These are phyloP conservation scores for Diplodia corticola DNA, from an alignment of 2,329 filamentous ascomycete species.

Conservation along the genomic window DNA sequence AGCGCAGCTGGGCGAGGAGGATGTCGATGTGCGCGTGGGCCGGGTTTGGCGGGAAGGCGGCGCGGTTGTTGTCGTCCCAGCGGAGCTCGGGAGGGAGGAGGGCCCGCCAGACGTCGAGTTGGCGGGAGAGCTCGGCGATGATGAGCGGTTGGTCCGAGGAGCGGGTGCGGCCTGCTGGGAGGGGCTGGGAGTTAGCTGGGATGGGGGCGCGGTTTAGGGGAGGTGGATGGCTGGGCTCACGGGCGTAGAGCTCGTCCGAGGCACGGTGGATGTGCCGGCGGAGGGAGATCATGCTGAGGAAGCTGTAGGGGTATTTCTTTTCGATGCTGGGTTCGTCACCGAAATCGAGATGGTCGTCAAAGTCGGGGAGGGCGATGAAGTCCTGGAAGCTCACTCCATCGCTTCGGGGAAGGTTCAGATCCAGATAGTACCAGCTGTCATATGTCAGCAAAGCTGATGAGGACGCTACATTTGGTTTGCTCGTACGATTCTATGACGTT, in stretches of 20 bases:
- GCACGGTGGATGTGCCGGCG: conserved; percentile 55
- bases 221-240: conserved; percentile 40
- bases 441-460: background rate
- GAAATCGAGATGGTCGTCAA: conserved; percentile 23
- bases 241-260: conserved; percentile 53
- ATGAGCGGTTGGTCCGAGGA: conserved; percentile 28
- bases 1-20: conserved; percentile 25
- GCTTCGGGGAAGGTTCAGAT: conserved; percentile 58
- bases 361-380: conserved; percentile 53
- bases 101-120: conserved; percentile 60
- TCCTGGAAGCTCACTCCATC: conserved; percentile 56
- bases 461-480: accelerated
- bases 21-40: conserved; percentile 37
- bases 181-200: background rate
- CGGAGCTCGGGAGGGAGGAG: conserved; percentile 56
- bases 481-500: conserved; percentile 55
- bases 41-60: background rate
- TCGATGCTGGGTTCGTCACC: conserved; percentile 38
- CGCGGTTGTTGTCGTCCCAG: conserved; percentile 56
- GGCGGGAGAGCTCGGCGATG: conserved; percentile 53
- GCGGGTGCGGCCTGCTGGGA: background rate
- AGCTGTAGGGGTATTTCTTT: conserved; percentile 57
- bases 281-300: conserved; percentile 60
- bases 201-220: too few relatives aligned
- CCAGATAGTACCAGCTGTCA: conserved; percentile 55